phyloP scores from a whole-genome alignment of 2,329 filamentous ascomycete genomes.

The Aspergillus cejpii region DNA sequence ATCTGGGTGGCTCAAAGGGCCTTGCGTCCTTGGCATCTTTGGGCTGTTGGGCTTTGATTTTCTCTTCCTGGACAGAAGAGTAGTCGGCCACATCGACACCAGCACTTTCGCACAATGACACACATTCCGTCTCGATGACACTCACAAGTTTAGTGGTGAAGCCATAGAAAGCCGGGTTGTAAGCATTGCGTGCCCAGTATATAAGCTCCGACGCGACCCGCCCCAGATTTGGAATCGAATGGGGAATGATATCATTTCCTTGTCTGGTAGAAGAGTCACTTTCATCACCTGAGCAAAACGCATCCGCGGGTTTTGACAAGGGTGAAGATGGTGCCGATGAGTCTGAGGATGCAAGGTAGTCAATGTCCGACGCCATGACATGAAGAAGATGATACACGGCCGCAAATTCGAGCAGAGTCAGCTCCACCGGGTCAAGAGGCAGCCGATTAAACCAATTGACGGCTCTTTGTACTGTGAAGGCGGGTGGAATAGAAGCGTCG shows the following conservation, averaged over 20 bases:
- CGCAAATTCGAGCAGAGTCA: slow-evolving; percentile 39
- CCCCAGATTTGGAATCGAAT: slow-evolving; percentile 31
- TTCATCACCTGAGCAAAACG: slow-evolving; percentile 17
- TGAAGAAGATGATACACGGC: slow-evolving; percentile 40
- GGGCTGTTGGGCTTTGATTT: slow-evolving; percentile 18
- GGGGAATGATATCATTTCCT: slow-evolving; percentile 11
- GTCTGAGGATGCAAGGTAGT: slow-evolving; percentile 33
- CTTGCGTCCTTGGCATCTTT: slow-evolving; percentile 21
- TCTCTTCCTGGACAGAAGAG: slow-evolving; percentile 18
- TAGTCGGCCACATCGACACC: slow-evolving; percentile 33
- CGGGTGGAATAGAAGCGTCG: slow-evolving; percentile 29
- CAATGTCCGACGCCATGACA: slow-evolving; percentile 36
- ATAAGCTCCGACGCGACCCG: slow-evolving; percentile 38
- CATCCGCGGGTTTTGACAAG: slow-evolving; percentile 17
- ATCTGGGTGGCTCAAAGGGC: slow-evolving; percentile 9
- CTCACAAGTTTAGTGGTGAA: slow-evolving; percentile 35
- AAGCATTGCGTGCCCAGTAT: slow-evolving; percentile 42
- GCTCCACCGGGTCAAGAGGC: slow-evolving; percentile 39
- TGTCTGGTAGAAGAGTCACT: slow-evolving; percentile 1
- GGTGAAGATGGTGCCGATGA: slow-evolving; percentile 26
- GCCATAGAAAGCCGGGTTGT: slow-evolving; percentile 40
- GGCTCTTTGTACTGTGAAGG: slow-evolving; percentile 37
- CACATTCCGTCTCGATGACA: slow-evolving; percentile 36
- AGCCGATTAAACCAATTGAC: slow-evolving; percentile 39
- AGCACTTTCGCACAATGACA: slow-evolving; percentile 29